Base-by-base conservation (phyloP, 2,329 filamentous ascomycete genomes). In the Fusarium falciforme region DNA sequence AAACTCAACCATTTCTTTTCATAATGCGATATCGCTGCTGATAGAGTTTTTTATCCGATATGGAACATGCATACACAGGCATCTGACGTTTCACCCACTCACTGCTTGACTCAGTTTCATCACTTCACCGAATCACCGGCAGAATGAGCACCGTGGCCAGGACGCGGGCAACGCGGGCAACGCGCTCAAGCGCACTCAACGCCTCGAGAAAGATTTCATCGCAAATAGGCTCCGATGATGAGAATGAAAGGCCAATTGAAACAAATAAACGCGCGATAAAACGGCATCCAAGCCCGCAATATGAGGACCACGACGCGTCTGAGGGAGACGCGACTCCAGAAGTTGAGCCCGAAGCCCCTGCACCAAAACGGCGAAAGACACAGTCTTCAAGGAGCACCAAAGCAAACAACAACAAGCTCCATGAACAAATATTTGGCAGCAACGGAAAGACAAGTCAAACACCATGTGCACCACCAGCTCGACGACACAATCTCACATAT, bases 401-500 rank as follows among this genome's bases (percentile, higher is more conserved):
- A 27, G 44, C 40, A 5, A 68, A 22, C n/a, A 52, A 59, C 11
- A 65, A 31, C 47, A 54, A 75, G 20, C 58, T 77, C 4, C 69
- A 78, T 58, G 61, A 65, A 16, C 62, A 40, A 29, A 49, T 78
- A 8, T 78, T 78, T 12, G 74, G 70, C 4, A 36, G 35, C 16
- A 42, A 49, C 5, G 67, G 38, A 9, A 49, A 52, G 20, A 65
- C 52, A 9, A 49, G 22, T 29, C 57, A 58, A n/a, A 55, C 27
- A 8, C 49, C 69, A 29, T 79, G 77, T 33, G 20, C 9, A 8
- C 72, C 71, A 67, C 75, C 77, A 14, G 38, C 61, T 11, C 77
- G 80, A 52, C 68, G 54, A n/a, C 87, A 88, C 67, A 40, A 66
- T 31, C 61, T 81, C n/a, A 55, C 73, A 33, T 90, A 90, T 66